Percentiles rank a stretch among this genome's conserved stretches.
Evolutionary conservation across 768 basidiomycete species (phyloP).

Genomic region (Fomitopsis pulvina): DNA sequence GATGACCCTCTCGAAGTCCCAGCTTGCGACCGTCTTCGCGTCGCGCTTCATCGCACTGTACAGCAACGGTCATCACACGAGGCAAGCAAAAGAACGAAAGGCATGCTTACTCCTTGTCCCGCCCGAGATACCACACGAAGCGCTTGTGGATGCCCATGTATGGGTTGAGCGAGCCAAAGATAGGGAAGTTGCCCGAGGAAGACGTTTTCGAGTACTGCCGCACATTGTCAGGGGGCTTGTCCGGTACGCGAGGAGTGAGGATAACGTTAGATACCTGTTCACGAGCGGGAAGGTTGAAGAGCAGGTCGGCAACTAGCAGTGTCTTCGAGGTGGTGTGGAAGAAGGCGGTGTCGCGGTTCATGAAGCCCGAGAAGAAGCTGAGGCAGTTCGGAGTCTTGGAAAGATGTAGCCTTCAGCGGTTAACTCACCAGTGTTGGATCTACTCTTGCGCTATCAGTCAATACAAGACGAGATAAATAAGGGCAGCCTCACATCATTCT

Average conservation of each 20-base stretch:
- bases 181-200: slow-evolving; percentile 19
- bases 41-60: slow-evolving; percentile 52
- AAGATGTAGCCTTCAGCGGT: not conserved
- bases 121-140: slow-evolving; percentile 19
- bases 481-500: slow-evolving; percentile 44
- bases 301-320: slow-evolving; percentile 73
- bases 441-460: slow-evolving; percentile 1
- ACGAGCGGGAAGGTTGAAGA: slow-evolving; percentile 73
- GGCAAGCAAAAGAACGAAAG: not conserved
- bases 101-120: slow-evolving; percentile 19
- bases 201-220: slow-evolving; percentile 32
- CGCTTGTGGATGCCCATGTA: slow-evolving; percentile 21
- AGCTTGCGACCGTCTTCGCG: slow-evolving; percentile 55
- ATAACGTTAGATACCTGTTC: slow-evolving; percentile 50
- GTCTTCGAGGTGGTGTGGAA: slow-evolving; percentile 66
- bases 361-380: slow-evolving; percentile 65
- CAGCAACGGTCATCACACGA: not conserved
- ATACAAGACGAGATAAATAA: not conserved
- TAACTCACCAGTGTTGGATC: slow-evolving; percentile 28
- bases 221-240: not conserved
- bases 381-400: not conserved
- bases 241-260: no score
- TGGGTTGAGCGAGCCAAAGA: slow-evolving; percentile 18
- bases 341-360: slow-evolving; percentile 81
- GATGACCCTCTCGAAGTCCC: slow-evolving; percentile 73